phyloP scores from a whole-genome alignment of 1,139 yeast species.

The Meyerozyma elateridarum region DNA sequence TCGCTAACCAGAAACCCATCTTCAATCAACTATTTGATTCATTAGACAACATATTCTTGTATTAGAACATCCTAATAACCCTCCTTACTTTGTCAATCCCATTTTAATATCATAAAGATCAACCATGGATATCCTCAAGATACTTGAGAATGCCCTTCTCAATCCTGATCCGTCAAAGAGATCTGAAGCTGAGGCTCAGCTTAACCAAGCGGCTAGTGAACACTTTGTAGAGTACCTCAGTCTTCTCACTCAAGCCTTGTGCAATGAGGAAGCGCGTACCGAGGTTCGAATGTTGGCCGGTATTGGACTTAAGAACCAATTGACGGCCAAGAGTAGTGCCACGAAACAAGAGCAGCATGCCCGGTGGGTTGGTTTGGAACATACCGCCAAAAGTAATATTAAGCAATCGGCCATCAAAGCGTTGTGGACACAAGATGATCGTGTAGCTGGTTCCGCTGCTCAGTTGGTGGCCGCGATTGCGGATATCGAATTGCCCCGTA shows the following conservation, averaged over 20 bases:
- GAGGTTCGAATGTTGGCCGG: conserved; percentile 95
- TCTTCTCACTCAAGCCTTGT: conserved; percentile 67
- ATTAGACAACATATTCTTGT: no score
- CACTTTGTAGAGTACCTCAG: conserved; percentile 73
- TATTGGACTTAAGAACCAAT: conserved; percentile 78
- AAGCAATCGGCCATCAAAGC: conserved; percentile 64
- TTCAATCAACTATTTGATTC: no score
- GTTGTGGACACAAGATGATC: conserved; percentile 60
- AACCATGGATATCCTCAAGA: conserved; percentile 62
- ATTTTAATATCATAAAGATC: background rate
- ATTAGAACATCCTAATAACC: no score
- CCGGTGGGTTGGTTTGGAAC: conserved; percentile 60
- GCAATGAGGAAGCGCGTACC: conserved; percentile 57
- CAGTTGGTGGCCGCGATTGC: conserved; percentile 96
- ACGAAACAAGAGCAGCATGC: conserved; percentile 50
- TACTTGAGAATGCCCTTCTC: conserved; percentile 75
- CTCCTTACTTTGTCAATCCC: no score
- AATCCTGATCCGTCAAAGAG: conserved; percentile 65
- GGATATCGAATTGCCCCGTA: conserved; percentile 83
- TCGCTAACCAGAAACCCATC: no score
- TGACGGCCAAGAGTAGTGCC: conserved; percentile 66
- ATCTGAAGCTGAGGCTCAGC: conserved; percentile 75
- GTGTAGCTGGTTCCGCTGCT: conserved; percentile 87
- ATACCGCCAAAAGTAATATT: conserved; percentile 53
- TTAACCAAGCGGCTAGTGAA: conserved; percentile 65